Evolutionary conservation across 768 basidiomycete species (phyloP), one percentile per base, ranked within the genome.

Genomic region (Lactifluus rugatus): DNA sequence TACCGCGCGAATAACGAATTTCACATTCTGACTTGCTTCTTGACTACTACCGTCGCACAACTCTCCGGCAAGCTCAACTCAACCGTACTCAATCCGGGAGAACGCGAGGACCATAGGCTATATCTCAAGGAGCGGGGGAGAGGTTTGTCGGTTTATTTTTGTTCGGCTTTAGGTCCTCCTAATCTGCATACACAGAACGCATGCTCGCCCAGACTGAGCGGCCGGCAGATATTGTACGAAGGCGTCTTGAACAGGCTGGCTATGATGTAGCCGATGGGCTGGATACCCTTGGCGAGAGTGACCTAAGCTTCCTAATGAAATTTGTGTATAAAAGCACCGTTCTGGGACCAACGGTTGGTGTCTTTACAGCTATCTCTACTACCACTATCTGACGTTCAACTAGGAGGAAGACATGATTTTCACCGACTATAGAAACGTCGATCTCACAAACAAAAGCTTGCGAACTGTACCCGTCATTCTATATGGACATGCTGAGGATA

Each of bases 401-500:
- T 64, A 93, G 87, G 84, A 87, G 63, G 86, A 92, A 57, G 85
- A 90, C 49, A 73, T 87, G 44, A 72, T 74, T 4, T 79, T 88
- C 65, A 84, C 89, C 54, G 71, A 79, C 44, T 91, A 84, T 67
- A 86, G 89, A 61, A 76, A 78, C 34, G 80, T 97, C 61, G 92
- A 97, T 68, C 81, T 99, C 28, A 83, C 85, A 0, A 85, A 83
- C 1, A 78, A 85, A 51, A 81, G 88, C 64, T 74, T 98, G 2
- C 86, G 87, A 53, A 89, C 93, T 4, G 87, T 98, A 48, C 96
- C 96, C 0, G 84, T 95, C 64, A 76, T 83, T 57, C 76, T 97
- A 13, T 87, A 99, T 70, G 79, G 81, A 54, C 83, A 91, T 58
- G 93, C 93, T 1, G 84, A 87, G 63, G 80, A 81, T 25, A 93